phyloP scores from a whole-genome alignment of 225 moss, liverwort and hornwort species.

The Physcomitrium patens region DNA sequence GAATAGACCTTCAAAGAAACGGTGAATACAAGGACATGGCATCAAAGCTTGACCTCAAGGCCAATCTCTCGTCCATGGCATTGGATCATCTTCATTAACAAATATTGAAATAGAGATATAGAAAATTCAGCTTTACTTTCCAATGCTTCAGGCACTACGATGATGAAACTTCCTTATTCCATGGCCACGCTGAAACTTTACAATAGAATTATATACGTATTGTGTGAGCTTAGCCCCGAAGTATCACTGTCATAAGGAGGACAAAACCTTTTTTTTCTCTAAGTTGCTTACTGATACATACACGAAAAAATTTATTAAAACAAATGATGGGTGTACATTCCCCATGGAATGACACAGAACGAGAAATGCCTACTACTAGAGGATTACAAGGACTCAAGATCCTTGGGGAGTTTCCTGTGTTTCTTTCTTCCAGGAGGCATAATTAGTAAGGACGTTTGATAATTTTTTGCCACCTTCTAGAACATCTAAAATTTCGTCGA shows the following conservation, averaged over 20 bases:
- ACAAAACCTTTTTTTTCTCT: not conserved
- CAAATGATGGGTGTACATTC: slow-evolving; percentile 2
- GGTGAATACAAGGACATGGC: too few species aligned
- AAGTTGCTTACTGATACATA: not conserved
- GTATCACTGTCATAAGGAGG: slow-evolving; percentile 21
- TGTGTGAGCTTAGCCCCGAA: not conserved
- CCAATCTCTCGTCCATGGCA: too few species aligned
- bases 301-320: slow-evolving; percentile 21
- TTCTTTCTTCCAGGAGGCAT: slow-evolving; percentile 39
- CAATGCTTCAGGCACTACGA: too few species aligned
- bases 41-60: too few species aligned
- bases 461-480: slow-evolving; percentile 50
- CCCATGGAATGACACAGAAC: not conserved
- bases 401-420: slow-evolving; percentile 18
- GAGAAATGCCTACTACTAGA: not conserved
- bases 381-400: slow-evolving; percentile 13
- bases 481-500: slow-evolving; percentile 45
- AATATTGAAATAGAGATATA: too few species aligned
- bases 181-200: too few species aligned
- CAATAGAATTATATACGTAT: too few species aligned
- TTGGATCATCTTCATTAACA: too few species aligned
- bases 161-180: too few species aligned
- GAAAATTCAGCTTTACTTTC: too few species aligned
- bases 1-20: too few species aligned
- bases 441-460: slow-evolving; percentile 41